phyloP scores from a whole-genome alignment of 2,329 filamentous ascomycete species.

The Hypoxylon rubiginosum region DNA sequence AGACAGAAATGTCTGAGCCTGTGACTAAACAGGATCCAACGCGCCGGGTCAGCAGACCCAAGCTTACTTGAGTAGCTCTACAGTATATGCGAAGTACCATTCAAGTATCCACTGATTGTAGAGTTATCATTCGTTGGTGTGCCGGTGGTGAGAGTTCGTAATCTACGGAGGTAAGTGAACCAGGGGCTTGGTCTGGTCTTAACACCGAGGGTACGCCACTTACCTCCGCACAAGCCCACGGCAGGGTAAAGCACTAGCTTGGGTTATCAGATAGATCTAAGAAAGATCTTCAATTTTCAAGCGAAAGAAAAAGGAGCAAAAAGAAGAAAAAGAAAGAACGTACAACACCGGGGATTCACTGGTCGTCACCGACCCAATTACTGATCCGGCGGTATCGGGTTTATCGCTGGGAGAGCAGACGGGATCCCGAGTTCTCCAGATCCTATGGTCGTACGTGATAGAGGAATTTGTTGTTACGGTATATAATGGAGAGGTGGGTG shows the following conservation, averaged over 20 bases:
- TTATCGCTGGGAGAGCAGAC: conserved; percentile 17
- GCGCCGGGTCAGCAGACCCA: background rate
- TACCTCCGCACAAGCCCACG: background rate
- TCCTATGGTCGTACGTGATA: conserved; percentile 17
- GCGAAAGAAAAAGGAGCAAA: background rate
- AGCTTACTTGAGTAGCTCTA: background rate
- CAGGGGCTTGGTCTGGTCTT: background rate
- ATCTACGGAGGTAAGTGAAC: background rate
- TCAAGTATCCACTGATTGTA: background rate
- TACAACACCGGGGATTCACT: conserved; percentile 30
- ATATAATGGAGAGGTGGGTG: background rate
- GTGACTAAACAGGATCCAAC: background rate
- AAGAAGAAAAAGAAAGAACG: conserved; percentile 3
- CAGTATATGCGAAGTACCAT: background rate
- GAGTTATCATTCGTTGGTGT: background rate
- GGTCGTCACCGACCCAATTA: conserved; percentile 34
- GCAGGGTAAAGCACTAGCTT: background rate
- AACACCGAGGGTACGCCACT: background rate
- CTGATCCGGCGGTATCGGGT: conserved; percentile 24
- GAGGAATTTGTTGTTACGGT: background rate
- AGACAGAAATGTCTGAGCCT: background rate
- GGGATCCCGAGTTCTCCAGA: conserved; percentile 12
- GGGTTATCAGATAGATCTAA: background rate
- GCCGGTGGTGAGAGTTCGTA: background rate
- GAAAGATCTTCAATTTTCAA: background rate